Evolutionary conservation across 2,329 filamentous ascomycete species (phyloP).

Genomic region (Botrytis aclada): DNA sequence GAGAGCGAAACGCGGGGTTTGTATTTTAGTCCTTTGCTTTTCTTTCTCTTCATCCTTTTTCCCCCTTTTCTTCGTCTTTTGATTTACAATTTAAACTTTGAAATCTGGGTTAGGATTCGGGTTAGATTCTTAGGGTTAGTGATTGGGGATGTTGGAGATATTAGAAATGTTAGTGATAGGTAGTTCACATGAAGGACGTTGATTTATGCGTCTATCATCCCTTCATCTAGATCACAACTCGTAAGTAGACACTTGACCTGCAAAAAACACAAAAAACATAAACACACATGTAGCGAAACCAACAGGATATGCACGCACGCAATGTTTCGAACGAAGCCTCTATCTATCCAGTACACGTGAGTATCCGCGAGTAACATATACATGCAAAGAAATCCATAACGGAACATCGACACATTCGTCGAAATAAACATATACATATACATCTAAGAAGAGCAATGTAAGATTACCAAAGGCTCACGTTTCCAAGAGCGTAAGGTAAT

Average conservation of each 20-base stretch:
- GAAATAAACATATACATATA: no score
- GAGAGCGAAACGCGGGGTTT: no score
- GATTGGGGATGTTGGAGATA: no score
- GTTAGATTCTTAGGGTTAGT: background rate
- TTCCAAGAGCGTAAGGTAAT: background rate
- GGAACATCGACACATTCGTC: background rate
- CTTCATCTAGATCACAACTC: background rate
- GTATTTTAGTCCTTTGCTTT: no score
- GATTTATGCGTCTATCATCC: background rate
- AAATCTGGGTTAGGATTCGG: background rate
- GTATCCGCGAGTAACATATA: background rate
- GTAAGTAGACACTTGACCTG: background rate
- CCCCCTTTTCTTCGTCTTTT: background rate
- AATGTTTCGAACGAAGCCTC: background rate
- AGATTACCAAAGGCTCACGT: no score
- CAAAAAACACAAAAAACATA: background rate
- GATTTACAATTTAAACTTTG: background rate
- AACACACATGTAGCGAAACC: background rate
- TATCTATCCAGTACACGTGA: no score
- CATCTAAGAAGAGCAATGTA: no score
- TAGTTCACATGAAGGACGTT: background rate
- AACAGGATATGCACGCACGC: background rate
- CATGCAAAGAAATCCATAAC: background rate
- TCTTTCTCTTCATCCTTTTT: background rate
- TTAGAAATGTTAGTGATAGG: background rate